Percentiles rank a stretch among this genome's conserved stretches.
Conservation (phyloP, 495 filamentous ascomycete species). For the Xylaria sp. region DNA sequence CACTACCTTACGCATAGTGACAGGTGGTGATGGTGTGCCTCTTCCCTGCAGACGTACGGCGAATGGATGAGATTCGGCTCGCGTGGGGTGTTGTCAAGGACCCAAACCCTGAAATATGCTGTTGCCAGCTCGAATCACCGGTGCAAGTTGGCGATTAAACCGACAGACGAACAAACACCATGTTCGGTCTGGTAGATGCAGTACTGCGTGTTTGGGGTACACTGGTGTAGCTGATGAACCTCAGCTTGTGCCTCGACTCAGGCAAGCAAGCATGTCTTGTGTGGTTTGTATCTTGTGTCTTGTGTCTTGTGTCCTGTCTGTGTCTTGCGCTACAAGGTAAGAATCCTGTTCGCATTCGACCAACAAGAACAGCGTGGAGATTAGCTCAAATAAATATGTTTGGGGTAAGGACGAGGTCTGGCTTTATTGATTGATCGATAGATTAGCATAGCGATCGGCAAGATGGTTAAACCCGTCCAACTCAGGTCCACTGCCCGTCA, state of each 20-base stretch:
- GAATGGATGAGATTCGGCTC: neutral
- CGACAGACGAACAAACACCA: neutral
- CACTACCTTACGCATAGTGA: no score
- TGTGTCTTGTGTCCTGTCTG: no score
- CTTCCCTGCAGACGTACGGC: constrained; percentile 6
- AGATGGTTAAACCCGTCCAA: neutral
- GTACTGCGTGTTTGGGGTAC: constrained; percentile 1
- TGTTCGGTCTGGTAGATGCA: neutral
- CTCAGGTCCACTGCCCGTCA: neutral
- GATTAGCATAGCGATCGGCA: neutral
- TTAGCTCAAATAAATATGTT: neutral
- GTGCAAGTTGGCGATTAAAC: neutral
- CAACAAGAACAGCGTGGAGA: neutral
- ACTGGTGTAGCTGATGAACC: constrained; percentile 1
- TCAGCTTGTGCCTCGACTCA: constrained; percentile 7
- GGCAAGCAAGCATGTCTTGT: no score
- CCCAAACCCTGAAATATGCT: neutral
- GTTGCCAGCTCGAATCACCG: neutral
- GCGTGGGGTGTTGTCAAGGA: neutral
- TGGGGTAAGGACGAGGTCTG: neutral
- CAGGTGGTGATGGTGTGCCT: neutral
- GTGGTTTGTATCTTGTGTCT: no score
- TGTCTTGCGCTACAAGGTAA: constrained; percentile 6
- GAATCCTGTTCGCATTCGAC: neutral
- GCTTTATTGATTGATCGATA: neutral